These are phyloP conservation scores for Aurantiochytrium sp. DNA, from an alignment of 108 stramenopile species.

Conservation along the genomic window DNA sequence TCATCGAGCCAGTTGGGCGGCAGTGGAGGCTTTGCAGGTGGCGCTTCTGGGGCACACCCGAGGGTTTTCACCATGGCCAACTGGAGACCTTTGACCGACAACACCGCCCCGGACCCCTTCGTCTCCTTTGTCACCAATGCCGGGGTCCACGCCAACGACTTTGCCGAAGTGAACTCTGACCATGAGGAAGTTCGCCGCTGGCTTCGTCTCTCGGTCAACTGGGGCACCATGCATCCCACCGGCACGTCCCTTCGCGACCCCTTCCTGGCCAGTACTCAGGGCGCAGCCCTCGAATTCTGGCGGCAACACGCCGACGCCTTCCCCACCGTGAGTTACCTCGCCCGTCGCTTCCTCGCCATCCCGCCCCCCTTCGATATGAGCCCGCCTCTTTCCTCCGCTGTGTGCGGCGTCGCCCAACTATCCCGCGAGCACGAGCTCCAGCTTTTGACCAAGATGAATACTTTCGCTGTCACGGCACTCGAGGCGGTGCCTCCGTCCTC, in stretches of 20 bases:
- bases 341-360: neutral
- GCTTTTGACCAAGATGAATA: no score
- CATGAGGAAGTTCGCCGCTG: neutral
- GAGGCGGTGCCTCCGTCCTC: no score
- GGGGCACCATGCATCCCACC: neutral
- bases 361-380: neutral
- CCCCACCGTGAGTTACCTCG: neutral
- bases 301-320: neutral
- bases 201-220: neutral
- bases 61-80: neutral
- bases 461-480: no score
- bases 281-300: neutral
- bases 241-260: neutral
- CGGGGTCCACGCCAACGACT: neutral
- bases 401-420: no score
- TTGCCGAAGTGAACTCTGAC: neutral
- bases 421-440: no score
- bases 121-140: neutral
- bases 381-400: no score
- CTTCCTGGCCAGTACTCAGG: neutral
- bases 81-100: neutral
- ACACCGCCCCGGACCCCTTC: neutral
- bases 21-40: no score
- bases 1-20: no score
- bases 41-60: no score